These are phyloP conservation scores for Helicocarpus griseus DNA, from an alignment of 2,329 filamentous ascomycete genomes.

Conservation along the genomic window DNA sequence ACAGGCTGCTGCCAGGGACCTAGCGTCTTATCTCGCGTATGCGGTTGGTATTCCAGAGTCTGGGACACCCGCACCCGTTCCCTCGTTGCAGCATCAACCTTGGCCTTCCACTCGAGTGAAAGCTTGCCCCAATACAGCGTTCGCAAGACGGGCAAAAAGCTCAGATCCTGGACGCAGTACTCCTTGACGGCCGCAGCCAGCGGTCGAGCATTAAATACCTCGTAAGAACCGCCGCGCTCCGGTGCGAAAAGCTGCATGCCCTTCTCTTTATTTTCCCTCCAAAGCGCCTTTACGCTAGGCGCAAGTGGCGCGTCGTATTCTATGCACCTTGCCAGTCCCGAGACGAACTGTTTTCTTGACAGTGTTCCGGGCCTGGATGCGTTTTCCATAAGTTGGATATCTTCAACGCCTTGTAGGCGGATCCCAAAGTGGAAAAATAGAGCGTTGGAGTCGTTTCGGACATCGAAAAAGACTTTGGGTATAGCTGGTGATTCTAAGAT, in stretches of 20 bases:
- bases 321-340: slow-evolving; percentile 33
- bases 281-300: slow-evolving; percentile 10
- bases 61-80: slow-evolving; percentile 14
- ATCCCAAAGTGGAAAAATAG: slow-evolving; percentile 40
- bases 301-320: slow-evolving; percentile 17
- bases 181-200: slow-evolving; percentile 27
- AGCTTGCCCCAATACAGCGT: not conserved
- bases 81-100: slow-evolving; percentile 13
- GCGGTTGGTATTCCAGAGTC: slow-evolving; percentile 11
- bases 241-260: slow-evolving; percentile 33
- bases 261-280: slow-evolving; percentile 13
- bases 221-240: slow-evolving; percentile 34
- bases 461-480: slow-evolving; percentile 48
- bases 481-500: slow-evolving; percentile 38
- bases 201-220: slow-evolving; percentile 41
- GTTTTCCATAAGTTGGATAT: slow-evolving; percentile 50
- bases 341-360: slow-evolving; percentile 17
- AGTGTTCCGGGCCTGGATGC: slow-evolving; percentile 21
- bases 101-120: not conserved
- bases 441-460: slow-evolving; percentile 50
- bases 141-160: slow-evolving; percentile 29
- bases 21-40: slow-evolving; percentile 7
- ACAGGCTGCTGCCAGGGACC: slow-evolving; percentile 8
- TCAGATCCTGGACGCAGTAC: slow-evolving; percentile 43
- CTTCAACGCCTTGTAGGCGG: slow-evolving; percentile 35